Percentiles rank a stretch among this genome's conserved stretches.
Conservation (phyloP, 805 yeast genomes). For the Sugiyamaella qingdaonensis region DNA sequence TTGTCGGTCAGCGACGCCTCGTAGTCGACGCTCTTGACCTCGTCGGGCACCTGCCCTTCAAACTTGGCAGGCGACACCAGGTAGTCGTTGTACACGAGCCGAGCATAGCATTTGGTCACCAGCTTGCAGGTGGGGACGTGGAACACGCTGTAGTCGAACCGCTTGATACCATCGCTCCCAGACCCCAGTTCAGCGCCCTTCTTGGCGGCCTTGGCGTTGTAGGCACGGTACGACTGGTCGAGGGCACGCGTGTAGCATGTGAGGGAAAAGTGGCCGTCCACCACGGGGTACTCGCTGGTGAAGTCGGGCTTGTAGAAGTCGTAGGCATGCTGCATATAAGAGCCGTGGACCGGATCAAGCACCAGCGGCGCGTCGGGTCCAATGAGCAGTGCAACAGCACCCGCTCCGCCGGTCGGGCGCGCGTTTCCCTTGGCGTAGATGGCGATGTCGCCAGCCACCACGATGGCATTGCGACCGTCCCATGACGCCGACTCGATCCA, state of each 20-base stretch:
- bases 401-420: slow-evolving; percentile 99
- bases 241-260: slow-evolving; percentile 91
- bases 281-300: slow-evolving; percentile 93
- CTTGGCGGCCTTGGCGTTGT: slow-evolving; percentile 68
- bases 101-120: slow-evolving; percentile 87
- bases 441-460: slow-evolving; percentile 97
- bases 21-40: slow-evolving; percentile 58
- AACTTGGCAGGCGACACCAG: slow-evolving; percentile 58
- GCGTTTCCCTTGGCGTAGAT: slow-evolving; percentile 96
- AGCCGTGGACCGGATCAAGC: slow-evolving; percentile 82
- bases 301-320: slow-evolving; percentile 98
- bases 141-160: slow-evolving; percentile 91
- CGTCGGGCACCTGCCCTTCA: slow-evolving; percentile 47
- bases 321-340: slow-evolving; percentile 94
- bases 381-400: slow-evolving; percentile 87
- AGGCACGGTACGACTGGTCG: slow-evolving; percentile 78
- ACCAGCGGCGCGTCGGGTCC: slow-evolving; percentile 98
- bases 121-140: slow-evolving; percentile 98
- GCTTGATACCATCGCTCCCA: slow-evolving; percentile 45
- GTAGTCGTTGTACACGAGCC: slow-evolving; percentile 87
- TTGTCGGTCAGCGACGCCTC: slow-evolving; percentile 77
- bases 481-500: slow-evolving; percentile 95
- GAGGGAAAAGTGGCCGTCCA: slow-evolving; percentile 94
- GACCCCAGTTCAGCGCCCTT: slow-evolving; percentile 39
- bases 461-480: slow-evolving; percentile 98